Base-by-base conservation (phyloP, 352 stramenopile species). In the Globisporangium middletonii region DNA sequence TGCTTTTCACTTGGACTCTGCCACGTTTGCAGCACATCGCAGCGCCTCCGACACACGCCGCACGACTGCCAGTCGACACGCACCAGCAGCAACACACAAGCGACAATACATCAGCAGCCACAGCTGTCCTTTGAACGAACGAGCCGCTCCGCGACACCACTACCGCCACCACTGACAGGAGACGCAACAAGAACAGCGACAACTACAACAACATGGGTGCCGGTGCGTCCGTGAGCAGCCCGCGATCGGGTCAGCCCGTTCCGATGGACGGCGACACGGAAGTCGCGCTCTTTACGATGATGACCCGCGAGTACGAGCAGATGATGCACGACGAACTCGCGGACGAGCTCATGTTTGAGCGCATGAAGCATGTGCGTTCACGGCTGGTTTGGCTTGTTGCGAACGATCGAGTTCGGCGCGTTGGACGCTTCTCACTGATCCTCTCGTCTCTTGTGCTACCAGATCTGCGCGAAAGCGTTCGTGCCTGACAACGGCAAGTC, bases 341-440 rank as follows among this genome's bases (percentile, higher is more conserved):
- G 11, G 78, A 89, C 45, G 78, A 91, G 63, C 64, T 88, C 44
- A 71, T 91, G 51, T 91, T 91, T 53, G 78, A 91, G 57, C 76
- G 73, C 27, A 84, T 91, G 72, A 91, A 89, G 62, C 72, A 86
- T 56, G 75, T 87, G 54, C 23, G 53, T 59, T 30, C 6, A 8
- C 33, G 5, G 6, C 6, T 37, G 37, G 26, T 6, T 33, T 11
- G 18, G 2, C 18, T 55, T n/a, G 33, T 16, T 19, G 26, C 28
- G 28, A n/a, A 16, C 16, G 23, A 54, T n/a, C n/a, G n/a, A n/a
- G n/a, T n/a, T n/a, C n/a, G n/a, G n/a, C n/a, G n/a, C n/a, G n/a
- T n/a, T n/a, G n/a, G n/a, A n/a, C n/a, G n/a, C n/a, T n/a, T n/a
- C n/a, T n/a, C 23, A 48, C 18, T 57, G 13, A 48, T 12, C 11